These are phyloP conservation scores for Benincasa hispida DNA, from an alignment of 306 rosid genomes.

Conservation along the genomic window DNA sequence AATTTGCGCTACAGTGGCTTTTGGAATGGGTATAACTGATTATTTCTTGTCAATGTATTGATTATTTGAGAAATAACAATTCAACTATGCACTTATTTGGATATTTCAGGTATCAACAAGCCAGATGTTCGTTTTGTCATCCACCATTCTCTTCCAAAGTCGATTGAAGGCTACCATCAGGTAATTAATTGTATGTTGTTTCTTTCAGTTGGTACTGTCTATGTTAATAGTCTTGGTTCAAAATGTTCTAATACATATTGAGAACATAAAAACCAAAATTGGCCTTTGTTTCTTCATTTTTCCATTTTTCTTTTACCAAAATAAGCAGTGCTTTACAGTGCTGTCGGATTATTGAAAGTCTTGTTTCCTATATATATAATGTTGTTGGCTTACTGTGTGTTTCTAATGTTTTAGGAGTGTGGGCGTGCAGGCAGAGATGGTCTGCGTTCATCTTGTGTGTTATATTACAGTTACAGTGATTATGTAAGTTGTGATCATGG, in stretches of 20 bases:
- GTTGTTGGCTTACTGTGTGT: not conserved
- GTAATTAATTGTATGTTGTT: slow-evolving; percentile 19
- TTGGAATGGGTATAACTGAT: slow-evolving; percentile 86
- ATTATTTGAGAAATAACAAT: slow-evolving; percentile 5
- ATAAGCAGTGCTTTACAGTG: not conserved
- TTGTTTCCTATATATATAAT: not conserved
- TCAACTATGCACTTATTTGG: slow-evolving; percentile 12
- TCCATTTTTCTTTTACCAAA: not conserved
- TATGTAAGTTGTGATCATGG: slow-evolving; percentile 43
- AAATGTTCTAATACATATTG: not conserved
- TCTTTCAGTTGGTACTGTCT: not conserved
- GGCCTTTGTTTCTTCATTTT: not conserved
- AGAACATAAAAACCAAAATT: not conserved
- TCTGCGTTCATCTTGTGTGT: slow-evolving; percentile 73
- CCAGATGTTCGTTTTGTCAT: slow-evolving; percentile 98
- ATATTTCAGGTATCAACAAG: slow-evolving; percentile 84
- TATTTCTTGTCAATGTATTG: slow-evolving; percentile 17
- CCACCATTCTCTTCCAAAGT: slow-evolving; percentile 96
- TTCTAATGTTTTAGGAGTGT: slow-evolving; percentile 58
- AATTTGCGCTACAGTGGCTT: slow-evolving; percentile 97
- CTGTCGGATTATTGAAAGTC: slow-evolving; percentile 13
- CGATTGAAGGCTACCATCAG: slow-evolving; percentile 99
- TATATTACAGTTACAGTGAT: slow-evolving; percentile 85
- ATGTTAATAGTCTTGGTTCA: not conserved
- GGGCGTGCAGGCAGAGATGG: slow-evolving; percentile 99